phyloP scores from a whole-genome alignment of 2,329 filamentous ascomycete species.

The Ascochyta lentis region DNA sequence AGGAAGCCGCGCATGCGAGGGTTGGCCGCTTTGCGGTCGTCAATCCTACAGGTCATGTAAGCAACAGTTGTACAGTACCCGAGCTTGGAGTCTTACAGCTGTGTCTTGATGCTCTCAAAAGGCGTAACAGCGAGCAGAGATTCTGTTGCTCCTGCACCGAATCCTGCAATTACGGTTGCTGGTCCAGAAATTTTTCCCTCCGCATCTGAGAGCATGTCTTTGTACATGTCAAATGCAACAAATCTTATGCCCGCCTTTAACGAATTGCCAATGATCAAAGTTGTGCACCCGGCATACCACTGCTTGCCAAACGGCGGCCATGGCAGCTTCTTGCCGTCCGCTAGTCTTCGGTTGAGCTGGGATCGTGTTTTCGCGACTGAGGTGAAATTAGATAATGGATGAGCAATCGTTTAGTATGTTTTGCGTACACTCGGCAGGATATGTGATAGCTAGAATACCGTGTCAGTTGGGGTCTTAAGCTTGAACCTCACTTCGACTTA shows the following conservation, averaged over 20 bases:
- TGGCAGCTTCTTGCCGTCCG: slow-evolving; percentile 84
- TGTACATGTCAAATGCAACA: slow-evolving; percentile 96
- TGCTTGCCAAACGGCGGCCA: slow-evolving; percentile 93
- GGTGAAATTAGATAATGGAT: slow-evolving; percentile 20
- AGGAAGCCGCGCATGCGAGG: slow-evolving; percentile 92
- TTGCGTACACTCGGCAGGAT: slow-evolving; percentile 84
- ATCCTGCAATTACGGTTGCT: slow-evolving; percentile 88
- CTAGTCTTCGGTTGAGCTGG: slow-evolving; percentile 86
- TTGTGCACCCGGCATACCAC: slow-evolving; percentile 99
- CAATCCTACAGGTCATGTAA: slow-evolving; percentile 66
- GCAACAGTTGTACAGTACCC: background rate
- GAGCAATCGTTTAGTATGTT: background rate
- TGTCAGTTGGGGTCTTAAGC: slow-evolving; percentile 24
- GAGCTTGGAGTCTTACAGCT: slow-evolving; percentile 60
- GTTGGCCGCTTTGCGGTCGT: slow-evolving; percentile 85
- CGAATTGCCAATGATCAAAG: slow-evolving; percentile 94
- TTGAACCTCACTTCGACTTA: slow-evolving; percentile 47
- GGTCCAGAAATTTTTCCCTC: slow-evolving; percentile 90
- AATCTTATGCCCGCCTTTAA: slow-evolving; percentile 97
- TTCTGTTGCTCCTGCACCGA: slow-evolving; percentile 94
- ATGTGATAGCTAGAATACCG: slow-evolving; percentile 74
- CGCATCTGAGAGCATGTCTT: slow-evolving; percentile 78
- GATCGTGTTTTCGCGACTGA: slow-evolving; percentile 91
- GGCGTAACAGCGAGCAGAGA: slow-evolving; percentile 92
- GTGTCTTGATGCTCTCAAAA: slow-evolving; percentile 98